Evolutionary conservation across 768 basidiomycete species (phyloP).

Genomic region (Serendipita indica): DNA sequence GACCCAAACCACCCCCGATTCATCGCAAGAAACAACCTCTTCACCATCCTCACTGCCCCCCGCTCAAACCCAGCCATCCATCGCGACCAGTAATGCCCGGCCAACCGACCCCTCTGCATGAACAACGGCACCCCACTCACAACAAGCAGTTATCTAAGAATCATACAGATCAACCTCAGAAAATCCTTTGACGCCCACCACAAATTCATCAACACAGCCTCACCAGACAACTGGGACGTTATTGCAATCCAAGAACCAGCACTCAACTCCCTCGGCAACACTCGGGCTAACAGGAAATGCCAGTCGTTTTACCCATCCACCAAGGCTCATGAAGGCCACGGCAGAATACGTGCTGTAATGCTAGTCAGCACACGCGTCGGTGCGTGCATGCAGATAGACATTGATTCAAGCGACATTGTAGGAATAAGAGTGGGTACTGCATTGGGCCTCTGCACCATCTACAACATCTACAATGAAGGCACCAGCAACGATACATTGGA

Average conservation of each 20-base stretch:
- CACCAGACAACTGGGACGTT: neutral
- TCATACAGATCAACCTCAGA: slow-evolving; percentile 2
- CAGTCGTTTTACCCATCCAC: neutral
- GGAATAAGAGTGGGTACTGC: too few species aligned
- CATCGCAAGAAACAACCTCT: too few species aligned
- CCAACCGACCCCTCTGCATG: too few species aligned
- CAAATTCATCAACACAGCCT: neutral
- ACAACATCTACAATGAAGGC: too few species aligned
- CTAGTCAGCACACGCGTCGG: neutral
- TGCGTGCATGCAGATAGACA: neutral
- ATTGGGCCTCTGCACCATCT: too few species aligned
- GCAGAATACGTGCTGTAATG: neutral
- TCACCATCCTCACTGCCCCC: too few species aligned
- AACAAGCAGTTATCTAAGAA: neutral
- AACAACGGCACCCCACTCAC: neutral
- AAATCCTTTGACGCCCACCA: neutral
- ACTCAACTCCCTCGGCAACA: neutral
- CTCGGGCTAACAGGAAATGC: neutral
- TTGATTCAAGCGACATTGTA: neutral
- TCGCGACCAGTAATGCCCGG: too few species aligned
- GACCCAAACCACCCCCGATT: too few species aligned
- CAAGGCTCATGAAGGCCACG: neutral
- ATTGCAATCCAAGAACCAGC: neutral
- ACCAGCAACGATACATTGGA: too few species aligned
- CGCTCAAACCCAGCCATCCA: too few species aligned